Percentiles rank a stretch among this genome's conserved stretches.
These are phyloP conservation scores for Starmerella khaoyaiensis DNA, from an alignment of 805 yeast species.

Conservation along the genomic window DNA sequence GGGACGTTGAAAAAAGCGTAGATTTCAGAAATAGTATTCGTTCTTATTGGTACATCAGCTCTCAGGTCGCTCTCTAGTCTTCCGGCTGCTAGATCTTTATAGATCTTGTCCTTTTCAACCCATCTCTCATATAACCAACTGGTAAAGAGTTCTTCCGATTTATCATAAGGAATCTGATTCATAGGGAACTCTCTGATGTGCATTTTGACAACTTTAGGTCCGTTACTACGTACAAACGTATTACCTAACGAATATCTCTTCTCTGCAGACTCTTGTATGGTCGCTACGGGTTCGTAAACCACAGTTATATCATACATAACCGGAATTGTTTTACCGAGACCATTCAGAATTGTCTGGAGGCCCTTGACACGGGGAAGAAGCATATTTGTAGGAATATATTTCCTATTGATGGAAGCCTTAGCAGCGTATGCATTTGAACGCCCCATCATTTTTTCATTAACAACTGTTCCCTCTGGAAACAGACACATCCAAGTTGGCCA, in stretches of 20 bases:
- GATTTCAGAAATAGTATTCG: conserved; percentile 23
- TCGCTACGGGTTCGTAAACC: conserved; percentile 53
- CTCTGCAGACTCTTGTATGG: conserved; percentile 46
- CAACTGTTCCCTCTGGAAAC: conserved; percentile 92
- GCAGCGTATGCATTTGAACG: conserved; percentile 47
- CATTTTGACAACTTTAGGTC: conserved; percentile 55
- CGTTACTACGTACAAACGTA: conserved; percentile 54
- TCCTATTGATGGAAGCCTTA: conserved; percentile 30
- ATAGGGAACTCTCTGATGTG: conserved; percentile 48
- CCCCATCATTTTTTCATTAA: conserved; percentile 49
- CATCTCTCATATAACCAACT: conserved; percentile 65
- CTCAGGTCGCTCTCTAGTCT: conserved; percentile 33
- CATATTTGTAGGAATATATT: conserved; percentile 39
- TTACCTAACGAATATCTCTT: conserved; percentile 52
- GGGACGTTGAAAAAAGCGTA: conserved; percentile 29
- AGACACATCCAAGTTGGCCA: conserved; percentile 61
- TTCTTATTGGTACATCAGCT: conserved; percentile 20
- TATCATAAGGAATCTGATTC: conserved; percentile 50
- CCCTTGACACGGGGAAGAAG: conserved; percentile 81
- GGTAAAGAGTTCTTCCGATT: conserved; percentile 41
- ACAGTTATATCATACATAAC: conserved; percentile 70
- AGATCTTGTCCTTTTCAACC: conserved; percentile 61
- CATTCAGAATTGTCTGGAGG: conserved; percentile 48
- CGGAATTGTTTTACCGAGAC: conserved; percentile 31
- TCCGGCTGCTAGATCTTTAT: conserved; percentile 46